Evolutionary conservation across 2,329 filamentous ascomycete genomes (phyloP), one percentile per base, ranked within the genome.

Genomic region (Cladosporium halotolerans): DNA sequence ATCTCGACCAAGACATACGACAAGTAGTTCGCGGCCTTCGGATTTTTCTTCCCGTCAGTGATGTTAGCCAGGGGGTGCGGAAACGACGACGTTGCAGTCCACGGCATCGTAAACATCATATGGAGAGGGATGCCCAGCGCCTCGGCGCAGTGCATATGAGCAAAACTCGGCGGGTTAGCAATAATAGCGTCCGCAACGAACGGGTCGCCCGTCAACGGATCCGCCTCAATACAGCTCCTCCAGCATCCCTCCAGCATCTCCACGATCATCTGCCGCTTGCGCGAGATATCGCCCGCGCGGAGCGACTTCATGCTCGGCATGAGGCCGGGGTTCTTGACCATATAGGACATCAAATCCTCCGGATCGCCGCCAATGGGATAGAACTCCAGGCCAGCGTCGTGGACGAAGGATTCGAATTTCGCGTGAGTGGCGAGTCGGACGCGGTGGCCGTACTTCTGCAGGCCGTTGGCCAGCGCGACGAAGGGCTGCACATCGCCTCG

Each of bases 201-300:
- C 0, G 81, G 79, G 86, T 81, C 64, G 81, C 83, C 31, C 79
- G 62, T 49, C 9, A 43, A n/a, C 9, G 45, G 19, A 0, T 83
- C 87, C 3, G 83, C 78, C 59, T 88, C 85, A 62, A 88, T 81
- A 62, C 88, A 92, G 1, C 86, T 83, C 28, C 85, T 73, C 87
- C 88, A 92, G 71, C 89, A 90, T 0, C 88, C 88, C 56, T 88
- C 78, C 63, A 92, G 89, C 85, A 92, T 92, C 57, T 86, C 84
- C 2, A 80, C 85, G 85, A 92, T 91, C 45, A 81, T 79, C 4
- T 79, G 77, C 38, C 88, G 75, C 31, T 86, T 75, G 19, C 77
- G 75, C 0, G 83, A 81, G 54, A 92, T 84, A 59, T 92, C 88
- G 3, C 88, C 88, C 1, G 83, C 80, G 57, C 81, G 84, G 52